Base-by-base conservation (phyloP, 306 rosid genomes). In the Inga laurina region DNA sequence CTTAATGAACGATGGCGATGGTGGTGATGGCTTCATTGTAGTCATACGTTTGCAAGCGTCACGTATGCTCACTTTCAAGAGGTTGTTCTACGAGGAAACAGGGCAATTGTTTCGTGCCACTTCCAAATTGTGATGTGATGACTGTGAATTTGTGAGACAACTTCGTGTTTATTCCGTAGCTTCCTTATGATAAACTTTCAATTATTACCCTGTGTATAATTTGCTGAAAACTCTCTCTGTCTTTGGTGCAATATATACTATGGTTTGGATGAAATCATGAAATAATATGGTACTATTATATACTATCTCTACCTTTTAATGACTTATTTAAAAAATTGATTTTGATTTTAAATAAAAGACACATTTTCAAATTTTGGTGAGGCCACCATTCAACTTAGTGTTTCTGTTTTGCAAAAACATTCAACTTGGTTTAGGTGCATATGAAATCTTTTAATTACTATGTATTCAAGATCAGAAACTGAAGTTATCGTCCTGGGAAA, bases 21-120 rank as follows among this genome's bases (percentile, higher is more conserved):
- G 27, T 44, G 64, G 18, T 10, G 45, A 80, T 80, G 78, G 73
- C 9, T 80, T 72, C 61, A 30, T 32, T 13, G 39, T 80, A 59
- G 78, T 14, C 21, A 44, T 71, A 30, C 39, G 83, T 44, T 59
- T 80, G 78, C 45, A 57, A 44, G 30, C 72, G n/a, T 30, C 44
- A 4, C 70, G 18, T 32, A 19, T 80, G 54, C 22, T 30, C 18
- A 45, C 83, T 80, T 67, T 80, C 54, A 72, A 72, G 72, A 72
- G 44, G 37, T 19, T 72, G 37, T 80, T 80, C 51, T 71, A 72
- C 24, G 70, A 57, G 34, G 74, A 78, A 45, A 19, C n/a, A 16
- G 46, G 52, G 15, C 45, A 14, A 2, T 30, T 4, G 37, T 45
- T 65, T 44, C 46, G 11, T 22, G 11, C 46, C 18, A 1, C 46